Conservation (phyloP, 345 rosid genomes). For the Linum trigynum region DNA sequence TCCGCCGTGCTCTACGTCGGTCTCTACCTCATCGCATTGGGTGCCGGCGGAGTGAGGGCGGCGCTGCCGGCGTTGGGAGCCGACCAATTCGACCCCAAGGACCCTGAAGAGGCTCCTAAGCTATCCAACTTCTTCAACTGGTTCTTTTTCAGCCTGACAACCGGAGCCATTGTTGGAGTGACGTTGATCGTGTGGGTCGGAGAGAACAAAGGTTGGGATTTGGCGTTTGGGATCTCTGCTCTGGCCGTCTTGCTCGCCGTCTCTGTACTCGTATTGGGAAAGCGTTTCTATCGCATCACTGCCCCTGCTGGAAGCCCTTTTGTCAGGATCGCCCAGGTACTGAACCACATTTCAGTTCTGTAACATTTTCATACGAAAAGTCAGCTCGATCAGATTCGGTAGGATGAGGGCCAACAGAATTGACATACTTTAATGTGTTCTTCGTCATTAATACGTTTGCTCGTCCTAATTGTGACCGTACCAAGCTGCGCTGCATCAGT, state of each 20-base stretch:
- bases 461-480: too few species aligned
- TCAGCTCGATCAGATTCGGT: not conserved
- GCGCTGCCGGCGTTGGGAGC: too few species aligned
- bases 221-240: constrained; percentile 32
- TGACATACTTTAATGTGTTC: too few species aligned
- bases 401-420: too few species aligned
- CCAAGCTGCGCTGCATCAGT: too few species aligned
- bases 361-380: not conserved
- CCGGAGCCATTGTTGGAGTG: constrained; percentile 39
- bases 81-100: constrained; percentile 45
- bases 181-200: constrained; percentile 46
- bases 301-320: constrained; percentile 43
- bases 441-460: too few species aligned
- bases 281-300: constrained; percentile 35
- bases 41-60: too few species aligned
- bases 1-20: too few species aligned
- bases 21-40: too few species aligned
- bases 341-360: not conserved
- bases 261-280: constrained; percentile 32
- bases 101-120: constrained; percentile 33
- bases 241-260: constrained; percentile 25
- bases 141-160: constrained; percentile 43
- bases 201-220: constrained; percentile 44
- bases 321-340: constrained; percentile 37
- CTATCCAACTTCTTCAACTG: constrained; percentile 57